phyloP scores from a whole-genome alignment of 305 asterid species.

The Fraxinus dipetala region DNA sequence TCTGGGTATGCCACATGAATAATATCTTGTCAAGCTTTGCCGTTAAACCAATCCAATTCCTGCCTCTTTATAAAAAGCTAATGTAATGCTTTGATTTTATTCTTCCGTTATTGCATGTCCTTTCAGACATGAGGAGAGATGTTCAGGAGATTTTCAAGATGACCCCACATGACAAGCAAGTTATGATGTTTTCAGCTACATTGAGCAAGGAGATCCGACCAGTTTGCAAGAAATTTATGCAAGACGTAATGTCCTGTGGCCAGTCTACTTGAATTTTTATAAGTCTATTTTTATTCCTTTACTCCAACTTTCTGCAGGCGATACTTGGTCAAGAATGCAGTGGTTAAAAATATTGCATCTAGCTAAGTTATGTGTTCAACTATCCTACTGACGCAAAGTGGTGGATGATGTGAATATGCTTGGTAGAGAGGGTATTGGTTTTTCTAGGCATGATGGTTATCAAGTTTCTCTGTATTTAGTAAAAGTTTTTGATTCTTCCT shows the following conservation, averaged over 20 bases:
- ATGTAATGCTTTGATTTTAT: background rate
- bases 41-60: background rate
- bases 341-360: conserved; percentile 36
- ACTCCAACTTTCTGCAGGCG: conserved; percentile 40
- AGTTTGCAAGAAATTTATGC: conserved; percentile 91
- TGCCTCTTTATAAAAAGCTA: background rate
- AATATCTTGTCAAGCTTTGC: background rate
- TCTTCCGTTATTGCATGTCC: conserved; percentile 6
- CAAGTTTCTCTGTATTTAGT: background rate
- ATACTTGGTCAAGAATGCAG: conserved; percentile 33
- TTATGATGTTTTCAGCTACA: conserved; percentile 91
- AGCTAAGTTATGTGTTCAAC: conserved; percentile 20
- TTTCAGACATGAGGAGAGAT: conserved; percentile 79
- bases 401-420: conserved; percentile 22
- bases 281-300: conserved; percentile 44
- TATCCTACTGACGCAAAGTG: conserved; percentile 23
- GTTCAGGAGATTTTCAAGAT: conserved; percentile 86
- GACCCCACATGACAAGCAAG: conserved; percentile 95
- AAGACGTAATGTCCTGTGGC: conserved; percentile 83
- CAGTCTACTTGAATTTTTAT: conserved; percentile 47
- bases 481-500: background rate
- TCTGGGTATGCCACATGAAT: conserved; percentile 42
- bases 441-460: conserved; percentile 18
- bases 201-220: conserved; percentile 95
- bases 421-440: conserved; percentile 20